These are phyloP conservation scores for Pseudozyma hubeiensis DNA, from an alignment of 1,284 basidiomycete species.

Conservation along the genomic window DNA sequence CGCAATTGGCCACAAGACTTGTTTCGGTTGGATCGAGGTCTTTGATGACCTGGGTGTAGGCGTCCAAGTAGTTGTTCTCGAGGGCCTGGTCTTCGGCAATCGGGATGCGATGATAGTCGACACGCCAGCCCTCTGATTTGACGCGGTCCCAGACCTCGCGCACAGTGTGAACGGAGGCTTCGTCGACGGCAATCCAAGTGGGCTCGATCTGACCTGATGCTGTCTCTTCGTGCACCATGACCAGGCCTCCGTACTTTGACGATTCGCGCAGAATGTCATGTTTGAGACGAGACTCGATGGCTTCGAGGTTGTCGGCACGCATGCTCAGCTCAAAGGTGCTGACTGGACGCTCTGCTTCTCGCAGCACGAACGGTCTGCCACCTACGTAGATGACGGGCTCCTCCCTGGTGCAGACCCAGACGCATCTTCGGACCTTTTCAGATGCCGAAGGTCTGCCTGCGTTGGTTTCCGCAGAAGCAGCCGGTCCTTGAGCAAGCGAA, in stretches of 20 bases:
- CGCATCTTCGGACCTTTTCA: slow-evolving; percentile 62
- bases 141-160: slow-evolving; percentile 80
- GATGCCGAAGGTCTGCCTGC: slow-evolving; percentile 6
- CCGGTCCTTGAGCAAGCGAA: slow-evolving; percentile 4
- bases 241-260: slow-evolving; percentile 84
- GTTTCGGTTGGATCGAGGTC: slow-evolving; percentile 83
- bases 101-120: slow-evolving; percentile 80
- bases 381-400: slow-evolving; percentile 98
- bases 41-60: slow-evolving; percentile 86
- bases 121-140: slow-evolving; percentile 85
- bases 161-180: slow-evolving; percentile 84
- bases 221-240: slow-evolving; percentile 89
- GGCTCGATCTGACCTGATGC: slow-evolving; percentile 72
- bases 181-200: slow-evolving; percentile 94
- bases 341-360: slow-evolving; percentile 87
- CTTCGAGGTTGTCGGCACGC: slow-evolving; percentile 92
- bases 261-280: slow-evolving; percentile 93
- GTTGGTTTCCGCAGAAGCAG: background rate
- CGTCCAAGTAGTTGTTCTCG: slow-evolving; percentile 76
- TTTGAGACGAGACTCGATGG: slow-evolving; percentile 87
- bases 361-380: slow-evolving; percentile 91
- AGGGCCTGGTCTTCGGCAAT: slow-evolving; percentile 75
- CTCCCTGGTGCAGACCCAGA: slow-evolving; percentile 73
- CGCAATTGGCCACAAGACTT: slow-evolving; percentile 93
- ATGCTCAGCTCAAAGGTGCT: slow-evolving; percentile 86